Percentiles rank a stretch among this genome's conserved stretches.
These are phyloP conservation scores for Tillandsia fasciculata DNA, from an alignment of 176 grass and related monocot species.

Conservation along the genomic window DNA sequence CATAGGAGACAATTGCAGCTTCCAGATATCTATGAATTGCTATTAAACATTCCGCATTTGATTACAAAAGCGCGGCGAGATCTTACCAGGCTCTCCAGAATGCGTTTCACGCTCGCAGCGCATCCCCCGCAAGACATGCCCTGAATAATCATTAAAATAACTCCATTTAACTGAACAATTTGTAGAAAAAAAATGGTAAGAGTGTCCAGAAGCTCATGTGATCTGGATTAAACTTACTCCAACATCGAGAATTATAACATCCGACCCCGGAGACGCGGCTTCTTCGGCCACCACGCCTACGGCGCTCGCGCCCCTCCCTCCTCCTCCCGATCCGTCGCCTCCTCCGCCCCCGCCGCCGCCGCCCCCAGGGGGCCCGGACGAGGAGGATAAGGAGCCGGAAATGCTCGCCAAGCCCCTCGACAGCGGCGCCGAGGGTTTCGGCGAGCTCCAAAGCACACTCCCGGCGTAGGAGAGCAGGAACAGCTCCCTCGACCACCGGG, in stretches of 20 bases:
- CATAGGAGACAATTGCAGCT: too few species aligned
- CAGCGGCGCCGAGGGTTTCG: constrained; percentile 7
- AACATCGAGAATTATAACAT: constrained; percentile 86
- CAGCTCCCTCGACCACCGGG: constrained; percentile 27
- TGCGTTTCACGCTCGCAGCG: constrained; percentile 79
- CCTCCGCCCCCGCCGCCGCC: constrained; percentile 28
- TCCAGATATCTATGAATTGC: not conserved
- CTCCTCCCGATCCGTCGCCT: constrained; percentile 14
- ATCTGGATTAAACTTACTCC: constrained; percentile 38
- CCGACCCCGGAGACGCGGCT: constrained; percentile 29
- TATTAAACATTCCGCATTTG: constrained; percentile 6
- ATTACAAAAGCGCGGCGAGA: constrained; percentile 3
- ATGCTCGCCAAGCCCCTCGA: constrained; percentile 62
- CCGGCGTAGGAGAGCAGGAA: constrained; percentile 54
- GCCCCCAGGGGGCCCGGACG: constrained; percentile 26
- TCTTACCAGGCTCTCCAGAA: constrained; percentile 81
- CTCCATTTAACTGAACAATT: constrained; percentile 15
- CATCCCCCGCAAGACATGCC: constrained; percentile 97
- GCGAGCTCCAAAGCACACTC: constrained; percentile 33
- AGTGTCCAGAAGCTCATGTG: not conserved
- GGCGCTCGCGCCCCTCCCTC: constrained; percentile 27
- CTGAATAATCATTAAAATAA: constrained; percentile 27
- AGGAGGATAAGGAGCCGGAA: constrained; percentile 44
- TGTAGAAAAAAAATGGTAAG: not conserved
- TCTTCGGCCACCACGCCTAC: constrained; percentile 32